Evolutionary conservation across 2,329 filamentous ascomycete genomes (phyloP).

Genomic region (Xylaria sp.): DNA sequence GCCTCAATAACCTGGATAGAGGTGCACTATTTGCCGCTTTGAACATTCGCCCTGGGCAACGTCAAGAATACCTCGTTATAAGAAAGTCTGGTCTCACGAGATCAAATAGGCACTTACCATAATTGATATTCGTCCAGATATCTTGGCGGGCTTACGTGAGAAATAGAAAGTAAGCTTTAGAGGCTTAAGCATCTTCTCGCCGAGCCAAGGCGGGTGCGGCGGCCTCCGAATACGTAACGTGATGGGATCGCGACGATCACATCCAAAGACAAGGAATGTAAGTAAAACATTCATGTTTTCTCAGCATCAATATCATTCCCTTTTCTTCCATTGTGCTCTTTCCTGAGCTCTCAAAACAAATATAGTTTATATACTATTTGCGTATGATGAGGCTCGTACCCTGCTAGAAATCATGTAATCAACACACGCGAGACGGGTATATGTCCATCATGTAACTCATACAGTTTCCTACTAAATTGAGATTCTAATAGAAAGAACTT

Average conservation of each 20-base stretch:
- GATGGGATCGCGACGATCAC: slow-evolving; percentile 1
- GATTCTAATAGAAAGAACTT: not conserved
- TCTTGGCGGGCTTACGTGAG: not conserved
- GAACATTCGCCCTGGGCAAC: not conserved
- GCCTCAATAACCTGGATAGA: not conserved
- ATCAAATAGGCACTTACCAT: too few species aligned
- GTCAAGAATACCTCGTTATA: not conserved
- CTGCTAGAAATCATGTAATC: not conserved
- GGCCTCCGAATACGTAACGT: not conserved
- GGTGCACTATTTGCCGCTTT: not conserved
- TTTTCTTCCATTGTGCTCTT: not conserved
- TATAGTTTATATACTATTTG: not conserved
- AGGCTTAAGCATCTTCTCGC: not conserved
- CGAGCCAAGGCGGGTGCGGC: not conserved
- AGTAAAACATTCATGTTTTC: not conserved
- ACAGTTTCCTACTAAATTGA: not conserved
- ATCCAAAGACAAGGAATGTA: slow-evolving; percentile 3
- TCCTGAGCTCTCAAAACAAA: not conserved
- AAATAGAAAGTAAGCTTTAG: not conserved
- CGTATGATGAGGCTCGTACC: not conserved
- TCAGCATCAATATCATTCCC: not conserved
- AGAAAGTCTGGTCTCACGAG: not conserved
- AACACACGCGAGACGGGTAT: not conserved
- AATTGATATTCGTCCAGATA: not conserved
- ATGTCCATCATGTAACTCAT: not conserved